Conservation (phyloP, 1,284 basidiomycete genomes). For the Cystobasidium pallidum region DNA sequence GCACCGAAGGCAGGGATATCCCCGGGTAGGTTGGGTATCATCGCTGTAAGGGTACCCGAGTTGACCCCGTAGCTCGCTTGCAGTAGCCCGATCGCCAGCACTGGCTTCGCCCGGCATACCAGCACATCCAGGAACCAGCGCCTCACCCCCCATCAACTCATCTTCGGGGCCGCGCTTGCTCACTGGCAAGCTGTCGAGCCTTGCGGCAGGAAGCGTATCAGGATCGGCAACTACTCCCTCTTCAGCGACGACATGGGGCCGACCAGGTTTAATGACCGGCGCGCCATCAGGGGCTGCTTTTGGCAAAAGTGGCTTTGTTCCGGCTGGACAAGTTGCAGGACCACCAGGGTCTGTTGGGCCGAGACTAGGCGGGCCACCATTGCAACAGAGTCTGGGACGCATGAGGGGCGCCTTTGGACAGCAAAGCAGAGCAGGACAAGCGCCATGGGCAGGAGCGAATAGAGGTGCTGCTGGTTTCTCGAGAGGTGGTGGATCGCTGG, state of each 20-base stretch:
- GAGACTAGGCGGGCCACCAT: constrained; percentile 2
- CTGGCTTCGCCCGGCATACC: constrained; percentile 15
- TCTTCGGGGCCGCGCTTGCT: constrained; percentile 52
- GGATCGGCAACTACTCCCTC: not conserved
- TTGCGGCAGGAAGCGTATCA: constrained; percentile 11
- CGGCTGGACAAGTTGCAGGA: constrained; percentile 19
- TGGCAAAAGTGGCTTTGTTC: constrained; percentile 37
- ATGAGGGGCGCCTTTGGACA: constrained; percentile 25
- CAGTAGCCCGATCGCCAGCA: constrained; percentile 19
- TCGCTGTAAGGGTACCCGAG: not conserved
- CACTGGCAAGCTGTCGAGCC: constrained; percentile 54
- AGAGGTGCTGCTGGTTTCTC: not conserved
- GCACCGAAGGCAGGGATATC: constrained; percentile 27
- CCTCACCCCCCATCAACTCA: constrained; percentile 23
- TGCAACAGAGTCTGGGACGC: constrained; percentile 24
- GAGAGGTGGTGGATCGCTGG: constrained; percentile 10
- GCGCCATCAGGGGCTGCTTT: not conserved
- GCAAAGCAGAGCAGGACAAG: constrained; percentile 18
- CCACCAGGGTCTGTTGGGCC: constrained; percentile 3
- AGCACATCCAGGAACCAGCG: constrained; percentile 31
- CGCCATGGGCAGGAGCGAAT: constrained; percentile 29
- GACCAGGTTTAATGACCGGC: constrained; percentile 15
- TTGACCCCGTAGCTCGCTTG: not conserved
- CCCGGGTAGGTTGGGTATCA: constrained; percentile 2
- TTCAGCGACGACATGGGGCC: constrained; percentile 37